Base-by-base conservation (phyloP, 805 yeast species). In the Candida vaughaniae region DNA sequence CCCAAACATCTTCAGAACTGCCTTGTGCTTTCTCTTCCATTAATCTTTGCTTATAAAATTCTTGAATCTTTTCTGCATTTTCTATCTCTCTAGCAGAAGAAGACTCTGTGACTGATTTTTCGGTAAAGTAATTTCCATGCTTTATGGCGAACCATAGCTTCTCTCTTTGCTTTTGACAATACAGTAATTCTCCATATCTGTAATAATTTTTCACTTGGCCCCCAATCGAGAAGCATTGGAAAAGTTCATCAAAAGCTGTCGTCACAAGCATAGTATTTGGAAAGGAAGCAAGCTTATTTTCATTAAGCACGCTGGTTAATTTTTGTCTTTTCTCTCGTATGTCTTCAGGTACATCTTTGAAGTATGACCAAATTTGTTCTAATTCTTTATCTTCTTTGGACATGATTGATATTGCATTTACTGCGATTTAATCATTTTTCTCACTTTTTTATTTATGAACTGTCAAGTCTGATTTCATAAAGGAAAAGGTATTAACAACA, bases 1-100 rank as follows among this genome's bases (percentile, higher is more conserved):
- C 77, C 98, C 98, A 91, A 6, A 91, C 71, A 52, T 85, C 91
- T 55, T 90, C 96, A 35, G 91, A 79, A 47, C 84, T 78, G 2
- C 96, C 96, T 33, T 68, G 62, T 25, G 73, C 68, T 55, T 77
- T 74, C 48, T 80, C 79, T 46, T 79, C 77, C 25, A 81, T 75
- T 14, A 80, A 65, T 42, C 79, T 68, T 23, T 73, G 64, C 64
- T 77, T 83, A 65, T 82, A 85, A 65, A 80, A 91, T 45, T 77
- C 73, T 53, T 84, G 89, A 10, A 90, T 69, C 46, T 64, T 65
- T 43, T 70, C 69, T 35, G 65, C 73, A 15, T 75, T 78, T 45
- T 79, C 82, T 20, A 77, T 56, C 3, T 49, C 47, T 7, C 52
- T 50, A 36, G 54, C 31, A 29, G 54, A 51, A 9, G 51, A 53